Conservation (phyloP, 306 rosid species). For the Hippophae rhamnoides region DNA sequence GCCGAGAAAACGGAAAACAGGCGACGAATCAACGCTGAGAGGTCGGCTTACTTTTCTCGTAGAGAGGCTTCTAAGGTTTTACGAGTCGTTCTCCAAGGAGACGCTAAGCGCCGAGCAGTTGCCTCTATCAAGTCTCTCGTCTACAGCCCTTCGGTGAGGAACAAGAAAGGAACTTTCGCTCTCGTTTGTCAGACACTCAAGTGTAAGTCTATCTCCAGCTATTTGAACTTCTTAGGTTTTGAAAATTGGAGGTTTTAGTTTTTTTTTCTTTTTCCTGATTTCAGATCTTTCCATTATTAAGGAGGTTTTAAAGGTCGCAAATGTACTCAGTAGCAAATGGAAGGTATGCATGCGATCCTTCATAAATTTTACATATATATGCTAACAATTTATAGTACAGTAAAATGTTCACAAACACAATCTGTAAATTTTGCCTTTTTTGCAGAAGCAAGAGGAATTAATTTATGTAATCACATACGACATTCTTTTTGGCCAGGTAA, state of each 20-base stretch:
- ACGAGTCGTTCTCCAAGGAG: conserved; percentile 62
- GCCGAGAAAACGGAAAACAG: conserved; percentile 15
- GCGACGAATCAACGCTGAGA: conserved; percentile 42
- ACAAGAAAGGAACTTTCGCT: conserved; percentile 85
- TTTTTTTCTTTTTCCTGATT: conserved; percentile 9
- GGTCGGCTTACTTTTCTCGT: conserved; percentile 72
- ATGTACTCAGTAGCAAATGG: conserved; percentile 63
- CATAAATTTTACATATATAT: neutral
- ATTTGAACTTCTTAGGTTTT: neutral
- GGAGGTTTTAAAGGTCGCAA: conserved; percentile 45
- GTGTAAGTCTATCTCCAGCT: conserved; percentile 30
- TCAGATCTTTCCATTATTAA: conserved; percentile 72
- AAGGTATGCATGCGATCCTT: conserved; percentile 40
- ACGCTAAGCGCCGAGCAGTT: conserved; percentile 66
- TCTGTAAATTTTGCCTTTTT: conserved; percentile 3
- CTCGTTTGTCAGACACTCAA: conserved; percentile 81
- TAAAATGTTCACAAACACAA: neutral
- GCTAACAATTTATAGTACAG: neutral
- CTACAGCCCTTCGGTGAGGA: conserved; percentile 64
- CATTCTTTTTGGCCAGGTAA: conserved; percentile 82
- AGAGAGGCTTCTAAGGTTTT: conserved; percentile 83
- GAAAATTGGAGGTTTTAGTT: neutral
- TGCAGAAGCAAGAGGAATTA: conserved; percentile 72
- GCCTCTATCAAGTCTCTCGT: conserved; percentile 87
- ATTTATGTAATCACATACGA: conserved; percentile 65